These are phyloP conservation scores for Wickerhamiella bombiphila DNA, from an alignment of 805 yeast species.

Conservation along the genomic window DNA sequence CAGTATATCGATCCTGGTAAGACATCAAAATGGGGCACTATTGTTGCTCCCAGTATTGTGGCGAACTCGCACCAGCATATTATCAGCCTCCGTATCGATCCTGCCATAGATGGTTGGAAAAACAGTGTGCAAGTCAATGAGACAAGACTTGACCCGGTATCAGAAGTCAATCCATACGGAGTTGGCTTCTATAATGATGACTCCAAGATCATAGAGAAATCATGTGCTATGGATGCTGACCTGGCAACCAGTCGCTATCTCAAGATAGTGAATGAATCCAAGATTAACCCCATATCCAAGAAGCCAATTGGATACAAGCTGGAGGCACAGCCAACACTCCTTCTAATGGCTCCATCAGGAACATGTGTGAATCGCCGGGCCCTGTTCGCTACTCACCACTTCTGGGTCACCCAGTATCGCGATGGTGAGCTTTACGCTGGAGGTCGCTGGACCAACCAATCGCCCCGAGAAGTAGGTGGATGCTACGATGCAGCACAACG, in stretches of 20 bases:
- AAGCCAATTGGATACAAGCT: slow-evolving; percentile 66
- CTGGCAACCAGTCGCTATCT: slow-evolving; percentile 61
- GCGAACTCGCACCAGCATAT: slow-evolving; percentile 78
- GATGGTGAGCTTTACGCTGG: slow-evolving; percentile 64
- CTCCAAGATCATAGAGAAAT: slow-evolving; percentile 49
- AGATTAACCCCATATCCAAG: slow-evolving; percentile 51
- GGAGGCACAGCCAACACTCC: slow-evolving; percentile 58
- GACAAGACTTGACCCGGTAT: slow-evolving; percentile 42
- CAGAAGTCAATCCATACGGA: slow-evolving; percentile 46
- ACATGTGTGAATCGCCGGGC: slow-evolving; percentile 60
- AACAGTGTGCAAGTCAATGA: slow-evolving; percentile 64
- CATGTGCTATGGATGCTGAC: slow-evolving; percentile 57
- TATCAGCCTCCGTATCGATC: slow-evolving; percentile 64
- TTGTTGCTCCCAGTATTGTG: slow-evolving; percentile 63
- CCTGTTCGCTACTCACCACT: slow-evolving; percentile 54
- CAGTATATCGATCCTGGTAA: slow-evolving; percentile 64
- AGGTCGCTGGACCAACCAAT: slow-evolving; percentile 77
- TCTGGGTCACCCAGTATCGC: slow-evolving; percentile 66
- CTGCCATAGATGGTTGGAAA: slow-evolving; percentile 65
- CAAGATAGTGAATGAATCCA: slow-evolving; percentile 59
- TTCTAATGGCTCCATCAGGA: slow-evolving; percentile 49
- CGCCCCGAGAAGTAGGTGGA: slow-evolving; percentile 43
- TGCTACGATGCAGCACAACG: slow-evolving; percentile 15
- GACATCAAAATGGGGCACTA: slow-evolving; percentile 56
- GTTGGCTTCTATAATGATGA: slow-evolving; percentile 48